Evolutionary conservation across 306 rosid genomes (phyloP).

Genomic region (Lathyrus aphaca): DNA sequence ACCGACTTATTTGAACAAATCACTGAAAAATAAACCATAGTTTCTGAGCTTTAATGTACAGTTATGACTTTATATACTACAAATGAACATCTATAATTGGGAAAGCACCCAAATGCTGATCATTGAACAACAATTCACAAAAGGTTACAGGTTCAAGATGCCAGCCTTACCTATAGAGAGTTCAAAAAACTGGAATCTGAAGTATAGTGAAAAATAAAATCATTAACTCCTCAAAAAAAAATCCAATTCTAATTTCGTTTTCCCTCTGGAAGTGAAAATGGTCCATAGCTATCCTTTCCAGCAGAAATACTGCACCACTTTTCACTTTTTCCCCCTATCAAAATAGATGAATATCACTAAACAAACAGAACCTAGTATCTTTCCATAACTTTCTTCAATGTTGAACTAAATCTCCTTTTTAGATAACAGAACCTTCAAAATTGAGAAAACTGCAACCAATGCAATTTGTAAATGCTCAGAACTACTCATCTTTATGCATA

Average conservation of each 20-base stretch:
- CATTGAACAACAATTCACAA: slow-evolving; percentile 34
- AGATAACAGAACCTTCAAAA: slow-evolving; percentile 58
- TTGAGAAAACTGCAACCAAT: slow-evolving; percentile 64
- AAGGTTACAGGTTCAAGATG: slow-evolving; percentile 32
- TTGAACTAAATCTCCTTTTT: slow-evolving; percentile 46
- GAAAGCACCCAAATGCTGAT: slow-evolving; percentile 33
- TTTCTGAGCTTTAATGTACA: slow-evolving; percentile 50
- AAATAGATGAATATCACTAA: slow-evolving; percentile 17
- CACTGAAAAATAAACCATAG: slow-evolving; percentile 1
- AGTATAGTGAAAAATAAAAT: slow-evolving; percentile 28
- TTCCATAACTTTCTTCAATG: slow-evolving; percentile 39
- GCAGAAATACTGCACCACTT: slow-evolving; percentile 39
- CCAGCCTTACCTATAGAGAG: slow-evolving; percentile 38
- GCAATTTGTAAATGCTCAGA: slow-evolving; percentile 84
- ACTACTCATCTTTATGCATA: slow-evolving; percentile 74
- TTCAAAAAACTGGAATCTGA: slow-evolving; percentile 37
- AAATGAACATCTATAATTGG: slow-evolving; percentile 38
- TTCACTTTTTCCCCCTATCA: slow-evolving; percentile 33
- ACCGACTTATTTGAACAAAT: slow-evolving; percentile 28
- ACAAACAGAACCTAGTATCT: slow-evolving; percentile 37
- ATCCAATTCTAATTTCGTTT: slow-evolving; percentile 16
- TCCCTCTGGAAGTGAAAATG: slow-evolving; percentile 10
- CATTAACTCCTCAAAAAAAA: slow-evolving; percentile 29
- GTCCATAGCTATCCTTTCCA: slow-evolving; percentile 27
- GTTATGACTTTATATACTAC: slow-evolving; percentile 36